A percentile compares a stretch with the other conserved stretches of the same genome.
Evolutionary conservation across 1,284 basidiomycete genomes (phyloP).

Genomic region (Pholiota adiposa): DNA sequence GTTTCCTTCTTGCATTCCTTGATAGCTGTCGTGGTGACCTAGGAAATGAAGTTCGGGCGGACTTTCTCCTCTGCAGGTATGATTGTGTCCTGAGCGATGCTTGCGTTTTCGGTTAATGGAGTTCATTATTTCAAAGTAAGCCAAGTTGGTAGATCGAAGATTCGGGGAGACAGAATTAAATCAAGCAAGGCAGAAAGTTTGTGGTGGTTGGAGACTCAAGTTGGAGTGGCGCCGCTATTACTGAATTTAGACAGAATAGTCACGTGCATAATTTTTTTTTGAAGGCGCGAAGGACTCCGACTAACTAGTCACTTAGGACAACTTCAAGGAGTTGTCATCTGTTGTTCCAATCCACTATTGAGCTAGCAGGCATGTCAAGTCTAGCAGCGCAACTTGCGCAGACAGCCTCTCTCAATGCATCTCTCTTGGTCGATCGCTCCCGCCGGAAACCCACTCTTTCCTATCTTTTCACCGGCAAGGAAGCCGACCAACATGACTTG

Average conservation of each 20-base stretch:
- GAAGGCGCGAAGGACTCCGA: too few relatives aligned
- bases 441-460: conserved; percentile 65
- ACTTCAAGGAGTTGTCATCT: too few relatives aligned
- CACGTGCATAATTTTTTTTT: too few relatives aligned
- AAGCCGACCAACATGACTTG: conserved; percentile 84
- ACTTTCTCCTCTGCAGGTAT: neutral
- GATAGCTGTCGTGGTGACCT: conserved; percentile 16
- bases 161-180: too few relatives aligned
- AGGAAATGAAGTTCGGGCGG: conserved; percentile 13
- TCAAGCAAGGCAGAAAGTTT: too few relatives aligned
- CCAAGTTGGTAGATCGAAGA: too few relatives aligned
- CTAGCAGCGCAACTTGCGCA: conserved; percentile 86
- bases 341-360: neutral
- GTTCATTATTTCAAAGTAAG: too few relatives aligned
- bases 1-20: conserved; percentile 1
- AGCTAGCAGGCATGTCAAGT: conserved; percentile 48
- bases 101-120: conserved; percentile 28
- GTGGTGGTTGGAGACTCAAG: too few relatives aligned
- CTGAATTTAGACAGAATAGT: too few relatives aligned
- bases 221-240: too few relatives aligned
- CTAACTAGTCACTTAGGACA: too few relatives aligned
- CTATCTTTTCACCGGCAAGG: conserved; percentile 87
- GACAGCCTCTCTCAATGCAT: conserved; percentile 80
- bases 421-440: conserved; percentile 72
- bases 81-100: conserved; percentile 16